A percentile compares a stretch with the other conserved stretches of the same genome.
phyloP scores from a whole-genome alignment of 805 yeast species.

The Barnettozyma salicaria region DNA sequence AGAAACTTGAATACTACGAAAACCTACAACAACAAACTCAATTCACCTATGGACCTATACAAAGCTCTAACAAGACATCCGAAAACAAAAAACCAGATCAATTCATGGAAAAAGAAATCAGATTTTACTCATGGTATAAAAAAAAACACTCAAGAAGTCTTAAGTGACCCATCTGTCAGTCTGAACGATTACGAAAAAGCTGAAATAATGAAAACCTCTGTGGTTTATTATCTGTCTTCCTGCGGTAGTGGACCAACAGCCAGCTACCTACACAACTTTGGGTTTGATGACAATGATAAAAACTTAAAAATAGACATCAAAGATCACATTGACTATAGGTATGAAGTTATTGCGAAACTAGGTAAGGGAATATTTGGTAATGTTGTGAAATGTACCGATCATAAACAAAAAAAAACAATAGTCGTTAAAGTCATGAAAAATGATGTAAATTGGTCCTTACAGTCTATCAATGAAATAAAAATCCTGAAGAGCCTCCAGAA shows the following conservation, averaged over 20 bases:
- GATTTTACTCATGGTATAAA: neutral
- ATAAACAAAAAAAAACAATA: slow-evolving; percentile 48
- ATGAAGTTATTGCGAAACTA: slow-evolving; percentile 49
- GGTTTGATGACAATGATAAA: slow-evolving; percentile 65
- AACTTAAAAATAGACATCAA: slow-evolving; percentile 50
- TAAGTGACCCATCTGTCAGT: slow-evolving; percentile 5
- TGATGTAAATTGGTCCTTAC: slow-evolving; percentile 66
- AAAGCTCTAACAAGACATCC: slow-evolving; percentile 9
- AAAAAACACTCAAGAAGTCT: slow-evolving; percentile 6
- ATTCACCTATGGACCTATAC: slow-evolving; percentile 7
- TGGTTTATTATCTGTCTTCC: slow-evolving; percentile 47
- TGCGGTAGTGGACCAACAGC: slow-evolving; percentile 5
- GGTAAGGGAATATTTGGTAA: slow-evolving; percentile 85
- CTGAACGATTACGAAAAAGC: slow-evolving; percentile 55
- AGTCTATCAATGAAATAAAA: slow-evolving; percentile 72
- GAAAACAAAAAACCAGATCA: slow-evolving; percentile 13
- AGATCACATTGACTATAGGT: slow-evolving; percentile 75
- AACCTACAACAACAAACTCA: slow-evolving; percentile 2
- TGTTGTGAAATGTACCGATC: slow-evolving; percentile 65
- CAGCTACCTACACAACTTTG: slow-evolving; percentile 31
- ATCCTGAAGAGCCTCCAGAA: slow-evolving; percentile 44
- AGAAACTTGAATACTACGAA: slow-evolving; percentile 6
- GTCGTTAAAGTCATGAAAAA: slow-evolving; percentile 76
- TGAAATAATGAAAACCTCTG: slow-evolving; percentile 45
- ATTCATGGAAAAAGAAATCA: slow-evolving; percentile 6